Evolutionary conservation across 768 basidiomycete genomes (phyloP).

Genomic region (Paxillus involutus): DNA sequence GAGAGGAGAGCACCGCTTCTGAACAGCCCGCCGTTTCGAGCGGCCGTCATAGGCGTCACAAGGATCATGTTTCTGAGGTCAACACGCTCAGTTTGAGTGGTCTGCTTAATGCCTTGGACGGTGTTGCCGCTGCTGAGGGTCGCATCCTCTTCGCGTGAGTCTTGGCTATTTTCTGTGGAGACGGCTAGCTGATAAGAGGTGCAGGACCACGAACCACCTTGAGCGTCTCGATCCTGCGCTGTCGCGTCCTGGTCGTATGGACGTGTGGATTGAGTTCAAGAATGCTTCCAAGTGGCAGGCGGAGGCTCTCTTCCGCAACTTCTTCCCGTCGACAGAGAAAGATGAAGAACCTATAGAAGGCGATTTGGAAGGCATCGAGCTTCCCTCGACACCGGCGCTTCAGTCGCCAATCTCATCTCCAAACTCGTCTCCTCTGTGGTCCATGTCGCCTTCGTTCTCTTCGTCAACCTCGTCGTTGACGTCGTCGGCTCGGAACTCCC

Average conservation of each 20-base stretch:
- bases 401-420: conserved; percentile 40
- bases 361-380: conserved; percentile 48
- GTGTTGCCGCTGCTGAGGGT: conserved; percentile 85
- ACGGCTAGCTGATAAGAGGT: background rate
- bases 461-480: conserved; percentile 42
- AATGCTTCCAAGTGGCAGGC: conserved; percentile 85
- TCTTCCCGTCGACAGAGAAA: conserved; percentile 77
- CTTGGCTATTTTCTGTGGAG: background rate
- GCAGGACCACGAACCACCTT: conserved; percentile 87
- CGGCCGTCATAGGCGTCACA: conserved; percentile 45
- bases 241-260: conserved; percentile 90
- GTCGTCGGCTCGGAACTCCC: conserved; percentile 29
- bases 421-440: conserved; percentile 48
- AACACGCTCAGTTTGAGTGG: conserved; percentile 83
- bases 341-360: conserved; percentile 38
- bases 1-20: conserved; percentile 30
- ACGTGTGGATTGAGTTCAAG: conserved; percentile 91
- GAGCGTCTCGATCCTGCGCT: conserved; percentile 88
- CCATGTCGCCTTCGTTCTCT: conserved; percentile 43
- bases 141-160: conserved; percentile 87
- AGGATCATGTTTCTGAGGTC: conserved; percentile 68
- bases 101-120: conserved; percentile 81
- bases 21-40: conserved; percentile 33
- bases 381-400: conserved; percentile 38
- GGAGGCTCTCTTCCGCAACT: conserved; percentile 84